Base-by-base conservation (phyloP, 78 protist genomes). In the Guillardia theta region DNA sequence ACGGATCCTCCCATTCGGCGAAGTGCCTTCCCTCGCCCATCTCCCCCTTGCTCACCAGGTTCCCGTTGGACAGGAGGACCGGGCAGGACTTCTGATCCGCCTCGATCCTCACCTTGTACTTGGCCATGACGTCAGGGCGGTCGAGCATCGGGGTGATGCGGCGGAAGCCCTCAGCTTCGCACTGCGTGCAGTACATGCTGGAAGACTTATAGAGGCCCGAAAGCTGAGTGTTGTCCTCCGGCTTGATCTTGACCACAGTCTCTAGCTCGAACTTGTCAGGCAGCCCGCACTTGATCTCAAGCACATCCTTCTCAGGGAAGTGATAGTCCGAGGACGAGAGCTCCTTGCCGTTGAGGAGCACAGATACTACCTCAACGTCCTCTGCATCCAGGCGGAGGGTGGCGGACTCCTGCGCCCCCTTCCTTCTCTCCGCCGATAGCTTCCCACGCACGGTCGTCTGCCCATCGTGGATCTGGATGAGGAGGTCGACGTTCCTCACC, bases 131-230 rank as follows among this genome's bases (percentile, higher is more conserved):
- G 47, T 53, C 77, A 4, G 77, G 77, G 36, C 93, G 64, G 77
- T 88, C 93, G n/a, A 24, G 64, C 47, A 88, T 30, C 47, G 24
- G 54, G 9, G 93, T 88, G 77, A 88, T 88, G 77, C 93, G 93
- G 2, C 93, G 64, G 77, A 88, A 88, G 45, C 93, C 93, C 77
- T 54, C 77, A 24, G 93, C 93, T 77, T 88, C 93, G 93, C 93
- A 88, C 77, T 88, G 93, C 77, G 93, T 88, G 77, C 93, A 54
- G 93, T 53, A 88, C 36, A 53, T 33, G 53, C 93, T 77, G 10
- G 45, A 18, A 0, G 80, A 54, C 77, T 48, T 48, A 77, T 88
- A 88, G 39, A 88, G 77, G 62, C 93, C 93, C 9, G 41, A 39
- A 47, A 88, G 93, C 77, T 48, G 36, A 5, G 47, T 48, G 93